Conservation (phyloP, 2,329 filamentous ascomycete genomes). For the Ceratocystis papillata region DNA sequence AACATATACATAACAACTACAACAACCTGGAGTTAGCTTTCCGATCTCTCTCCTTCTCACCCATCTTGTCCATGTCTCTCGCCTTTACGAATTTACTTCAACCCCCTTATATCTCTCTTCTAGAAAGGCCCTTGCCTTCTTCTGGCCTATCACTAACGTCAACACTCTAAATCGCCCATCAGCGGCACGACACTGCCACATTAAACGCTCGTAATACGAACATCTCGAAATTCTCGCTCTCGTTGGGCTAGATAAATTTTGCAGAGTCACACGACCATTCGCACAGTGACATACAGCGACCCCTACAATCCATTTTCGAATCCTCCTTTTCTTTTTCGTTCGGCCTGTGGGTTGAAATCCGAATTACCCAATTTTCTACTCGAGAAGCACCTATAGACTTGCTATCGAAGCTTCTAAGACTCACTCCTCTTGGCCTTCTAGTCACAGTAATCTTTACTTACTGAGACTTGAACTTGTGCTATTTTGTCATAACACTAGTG, state of each 20-base stretch:
- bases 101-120: not conserved
- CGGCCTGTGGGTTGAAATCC: not conserved
- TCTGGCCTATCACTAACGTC: not conserved
- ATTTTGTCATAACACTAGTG: not conserved
- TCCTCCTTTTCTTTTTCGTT: not conserved
- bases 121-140: not conserved
- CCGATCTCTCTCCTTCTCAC: not conserved
- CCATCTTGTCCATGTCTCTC: not conserved
- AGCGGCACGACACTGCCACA: conserved; percentile 1
- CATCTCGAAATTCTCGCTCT: not conserved
- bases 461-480: not conserved
- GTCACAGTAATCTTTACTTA: not conserved
- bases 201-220: conserved; percentile 4
- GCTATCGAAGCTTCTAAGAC: too few relatives aligned
- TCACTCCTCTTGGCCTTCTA: too few relatives aligned
- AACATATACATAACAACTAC: not conserved
- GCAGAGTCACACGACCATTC: conserved; percentile 4
- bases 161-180: not conserved
- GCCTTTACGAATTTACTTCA: not conserved
- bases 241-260: not conserved
- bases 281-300: not conserved
- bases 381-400: too few relatives aligned
- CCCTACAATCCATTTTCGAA: not conserved
- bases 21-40: not conserved
- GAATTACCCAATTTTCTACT: not conserved